These are phyloP conservation scores for Hyphopichia pseudoburtonii DNA, from an alignment of 1,139 yeast genomes.

Conservation along the genomic window DNA sequence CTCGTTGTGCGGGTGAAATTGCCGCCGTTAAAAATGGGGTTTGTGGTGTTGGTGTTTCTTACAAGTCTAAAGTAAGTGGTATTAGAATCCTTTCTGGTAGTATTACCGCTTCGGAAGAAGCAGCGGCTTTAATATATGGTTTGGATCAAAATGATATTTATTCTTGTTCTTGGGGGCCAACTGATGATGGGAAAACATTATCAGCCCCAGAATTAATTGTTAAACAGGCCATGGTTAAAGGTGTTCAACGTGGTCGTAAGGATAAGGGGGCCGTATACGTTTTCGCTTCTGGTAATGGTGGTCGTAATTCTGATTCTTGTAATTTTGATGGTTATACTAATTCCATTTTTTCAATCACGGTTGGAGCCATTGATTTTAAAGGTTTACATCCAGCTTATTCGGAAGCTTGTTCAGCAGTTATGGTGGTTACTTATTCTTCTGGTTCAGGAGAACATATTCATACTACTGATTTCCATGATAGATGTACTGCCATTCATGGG, in stretches of 20 bases:
- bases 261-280: constrained; percentile 88
- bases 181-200: constrained; percentile 86
- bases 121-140: constrained; percentile 79
- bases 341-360: constrained; percentile 91
- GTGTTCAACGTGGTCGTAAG: constrained; percentile 79
- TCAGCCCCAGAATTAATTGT: constrained; percentile 82
- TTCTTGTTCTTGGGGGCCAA: constrained; percentile 99
- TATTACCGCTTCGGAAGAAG: constrained; percentile 85
- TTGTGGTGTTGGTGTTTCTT: constrained; percentile 96
- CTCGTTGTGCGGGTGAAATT: constrained; percentile 97
- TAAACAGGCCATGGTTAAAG: constrained; percentile 77
- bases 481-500: constrained; percentile 77
- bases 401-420: constrained; percentile 91
- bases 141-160: constrained; percentile 85
- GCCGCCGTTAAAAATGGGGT: constrained; percentile 85
- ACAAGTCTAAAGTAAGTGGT: constrained; percentile 82
- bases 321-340: constrained; percentile 98
- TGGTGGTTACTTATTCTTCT: constrained; percentile 94
- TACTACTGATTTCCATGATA: constrained; percentile 79
- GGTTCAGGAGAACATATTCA: constrained; percentile 90
- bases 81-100: constrained; percentile 82
- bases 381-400: constrained; percentile 88
- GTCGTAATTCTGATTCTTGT: constrained; percentile 78
- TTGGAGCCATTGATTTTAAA: constrained; percentile 86
- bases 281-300: constrained; percentile 97